A percentile compares a stretch with the other conserved stretches of the same genome.
phyloP scores from a whole-genome alignment of 2,329 filamentous ascomycete genomes.

The Xylariaceae sp. region DNA sequence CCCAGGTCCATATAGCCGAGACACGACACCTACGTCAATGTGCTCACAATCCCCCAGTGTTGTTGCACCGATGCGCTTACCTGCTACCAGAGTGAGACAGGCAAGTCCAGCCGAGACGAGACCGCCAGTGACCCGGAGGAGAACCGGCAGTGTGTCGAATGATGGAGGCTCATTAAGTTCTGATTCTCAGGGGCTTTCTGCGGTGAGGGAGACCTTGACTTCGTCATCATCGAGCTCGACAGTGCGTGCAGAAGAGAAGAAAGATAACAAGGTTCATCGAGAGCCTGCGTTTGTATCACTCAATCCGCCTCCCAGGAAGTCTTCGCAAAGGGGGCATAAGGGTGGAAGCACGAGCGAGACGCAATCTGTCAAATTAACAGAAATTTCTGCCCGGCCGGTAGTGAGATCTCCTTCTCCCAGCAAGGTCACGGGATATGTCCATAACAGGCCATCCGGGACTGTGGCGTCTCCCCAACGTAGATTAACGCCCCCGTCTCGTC shows the following conservation, averaged over 20 bases:
- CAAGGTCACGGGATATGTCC: slow-evolving; percentile 30
- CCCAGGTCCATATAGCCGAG: slow-evolving; percentile 67
- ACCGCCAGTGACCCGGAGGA: slow-evolving; percentile 57
- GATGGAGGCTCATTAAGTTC: slow-evolving; percentile 43
- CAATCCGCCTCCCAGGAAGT: slow-evolving; percentile 59
- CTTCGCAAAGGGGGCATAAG: slow-evolving; percentile 52
- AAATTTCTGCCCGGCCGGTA: slow-evolving; percentile 29
- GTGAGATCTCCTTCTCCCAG: slow-evolving; percentile 34
- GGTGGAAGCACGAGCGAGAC: slow-evolving; percentile 36
- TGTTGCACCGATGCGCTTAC: slow-evolving; percentile 45
- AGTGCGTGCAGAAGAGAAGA: slow-evolving; percentile 50
- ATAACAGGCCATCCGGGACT: slow-evolving; percentile 27
- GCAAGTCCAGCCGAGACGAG: slow-evolving; percentile 53
- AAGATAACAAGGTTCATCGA: slow-evolving; percentile 43
- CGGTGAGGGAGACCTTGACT: slow-evolving; percentile 64
- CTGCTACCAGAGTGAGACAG: slow-evolving; percentile 47
- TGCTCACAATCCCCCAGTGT: slow-evolving; percentile 69
- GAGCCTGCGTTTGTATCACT: slow-evolving; percentile 48
- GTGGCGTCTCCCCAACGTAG: slow-evolving; percentile 33
- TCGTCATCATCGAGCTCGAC: slow-evolving; percentile 72
- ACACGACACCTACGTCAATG: slow-evolving; percentile 74
- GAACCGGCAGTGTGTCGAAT: slow-evolving; percentile 52
- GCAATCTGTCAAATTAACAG: slow-evolving; percentile 37
- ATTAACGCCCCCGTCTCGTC: slow-evolving; percentile 51
- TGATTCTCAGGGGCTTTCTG: slow-evolving; percentile 56